These are phyloP conservation scores for Amylostereum areolatum DNA, from an alignment of 1,284 basidiomycete genomes.

Conservation along the genomic window DNA sequence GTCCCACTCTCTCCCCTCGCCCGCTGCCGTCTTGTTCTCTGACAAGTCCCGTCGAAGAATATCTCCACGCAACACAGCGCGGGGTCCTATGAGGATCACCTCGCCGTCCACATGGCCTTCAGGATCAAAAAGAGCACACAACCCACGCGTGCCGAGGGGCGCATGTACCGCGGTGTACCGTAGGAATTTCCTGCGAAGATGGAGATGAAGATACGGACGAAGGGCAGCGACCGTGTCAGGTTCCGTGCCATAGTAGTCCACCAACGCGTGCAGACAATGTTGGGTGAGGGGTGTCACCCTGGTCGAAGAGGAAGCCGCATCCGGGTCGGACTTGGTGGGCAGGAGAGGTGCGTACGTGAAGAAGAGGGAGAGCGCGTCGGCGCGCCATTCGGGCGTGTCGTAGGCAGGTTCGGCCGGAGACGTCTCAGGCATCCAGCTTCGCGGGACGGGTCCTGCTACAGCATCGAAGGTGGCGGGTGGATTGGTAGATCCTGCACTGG, in stretches of 20 bases:
- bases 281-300: conserved; percentile 40
- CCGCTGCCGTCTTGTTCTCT: conserved; percentile 28
- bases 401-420: conserved; percentile 14
- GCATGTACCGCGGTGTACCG: conserved; percentile 49
- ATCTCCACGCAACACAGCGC: conserved; percentile 35
- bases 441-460: conserved; percentile 15
- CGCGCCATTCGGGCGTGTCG: conserved; percentile 40
- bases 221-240: conserved; percentile 24
- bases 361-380: conserved; percentile 44
- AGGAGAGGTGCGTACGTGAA: conserved; percentile 24
- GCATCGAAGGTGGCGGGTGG: conserved; percentile 2
- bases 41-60: conserved; percentile 25
- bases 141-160: conserved; percentile 42
- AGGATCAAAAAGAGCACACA: conserved; percentile 42
- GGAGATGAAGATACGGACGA: conserved; percentile 47
- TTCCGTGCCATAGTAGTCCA: conserved; percentile 17
- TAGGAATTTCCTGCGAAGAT: conserved; percentile 50
- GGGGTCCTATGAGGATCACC: conserved; percentile 53
- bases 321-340: background rate
- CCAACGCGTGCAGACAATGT: conserved; percentile 33
- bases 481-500: background rate
- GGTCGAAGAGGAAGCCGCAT: background rate
- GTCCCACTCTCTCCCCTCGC: conserved; percentile 1
- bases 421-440: conserved; percentile 15
- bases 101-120: conserved; percentile 54